Base-by-base conservation (phyloP, 2,329 filamentous ascomycete species). In the Microcyclosporella mali region DNA sequence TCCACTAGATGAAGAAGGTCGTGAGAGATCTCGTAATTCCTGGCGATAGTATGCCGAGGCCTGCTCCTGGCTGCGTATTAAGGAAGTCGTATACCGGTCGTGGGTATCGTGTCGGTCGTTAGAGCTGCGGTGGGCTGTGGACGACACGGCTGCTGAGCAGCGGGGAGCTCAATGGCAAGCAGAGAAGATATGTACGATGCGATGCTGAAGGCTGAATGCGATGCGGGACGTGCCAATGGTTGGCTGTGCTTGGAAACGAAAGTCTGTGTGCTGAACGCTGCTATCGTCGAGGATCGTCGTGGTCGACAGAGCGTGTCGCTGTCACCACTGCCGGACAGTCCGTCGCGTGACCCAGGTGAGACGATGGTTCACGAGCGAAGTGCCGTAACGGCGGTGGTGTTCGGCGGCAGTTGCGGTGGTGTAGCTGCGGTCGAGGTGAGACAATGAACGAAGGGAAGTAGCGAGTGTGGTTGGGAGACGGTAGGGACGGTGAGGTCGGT, bases 51-150 rank as follows among this genome's bases (percentile, higher is more conserved):
- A 54, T 49, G 56, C 51, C 41, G 55, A 53, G 45, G 56, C 58
- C 58, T 68, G 71, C 66, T 69, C 69, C 62, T 72, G 69, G 65
- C 65, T 70, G 57, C 55, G 65, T 64, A 64, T 67, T 67, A 63
- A 68, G 59, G 56, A 67, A 64, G 58, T 74, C 70, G 74, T 77
- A 59, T 70, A 68, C 52, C 66, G 62, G 64, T 77, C 72, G 72
- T 77, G 63, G 52, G 54, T 52, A 53, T 75, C 72, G 74, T 76
- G 61, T 63, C 66, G 65, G 66, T 76, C 72, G 71, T 76, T 65
- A 75, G 67, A 63, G 41, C 60, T 58, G 62, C 57, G 54, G 50
- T 51, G 58, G 53, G 53, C 56, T 58, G 57, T 58, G 57, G 56
- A 62, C 66, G 70, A 70, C 71, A 74, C 68, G 56, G 50, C 52